Evolutionary conservation across 768 basidiomycete genomes (phyloP).

Genomic region (Mycena albidolilacea): DNA sequence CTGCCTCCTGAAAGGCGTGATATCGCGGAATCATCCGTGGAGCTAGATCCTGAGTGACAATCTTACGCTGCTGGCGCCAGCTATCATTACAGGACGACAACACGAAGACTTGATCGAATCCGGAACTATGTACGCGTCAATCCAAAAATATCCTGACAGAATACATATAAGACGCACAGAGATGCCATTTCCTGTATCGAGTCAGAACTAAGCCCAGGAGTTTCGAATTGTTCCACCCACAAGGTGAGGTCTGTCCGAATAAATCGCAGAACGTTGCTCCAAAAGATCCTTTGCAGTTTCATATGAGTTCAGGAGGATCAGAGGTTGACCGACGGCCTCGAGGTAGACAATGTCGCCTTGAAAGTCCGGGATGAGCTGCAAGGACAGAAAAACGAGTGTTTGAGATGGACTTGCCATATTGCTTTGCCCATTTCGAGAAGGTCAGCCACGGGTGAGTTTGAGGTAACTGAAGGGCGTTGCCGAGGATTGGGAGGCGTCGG

Average conservation of each 20-base stretch:
- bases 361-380: no score
- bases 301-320: conserved; percentile 46
- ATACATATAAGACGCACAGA: neutral
- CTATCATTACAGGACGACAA: neutral
- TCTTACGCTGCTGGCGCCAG: conserved; percentile 20
- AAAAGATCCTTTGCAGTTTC: conserved; percentile 46
- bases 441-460: conserved; percentile 39
- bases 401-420: conserved; percentile 26
- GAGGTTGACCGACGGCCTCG: conserved; percentile 40
- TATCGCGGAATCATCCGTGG: conserved; percentile 7
- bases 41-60: conserved; percentile 9
- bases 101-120: conserved; percentile 1
- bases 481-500: conserved; percentile 40
- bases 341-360: conserved; percentile 41
- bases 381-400: neutral
- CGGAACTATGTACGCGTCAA: neutral
- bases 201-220: neutral
- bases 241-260: conserved; percentile 49
- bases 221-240: neutral
- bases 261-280: conserved; percentile 47
- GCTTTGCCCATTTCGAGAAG: conserved; percentile 40
- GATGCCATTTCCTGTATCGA: conserved; percentile 7
- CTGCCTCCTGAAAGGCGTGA: conserved; percentile 1
- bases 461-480: conserved; percentile 42
- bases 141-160: neutral